phyloP scores from a whole-genome alignment of 306 rosid genomes.

The Potentilla sterilis region DNA sequence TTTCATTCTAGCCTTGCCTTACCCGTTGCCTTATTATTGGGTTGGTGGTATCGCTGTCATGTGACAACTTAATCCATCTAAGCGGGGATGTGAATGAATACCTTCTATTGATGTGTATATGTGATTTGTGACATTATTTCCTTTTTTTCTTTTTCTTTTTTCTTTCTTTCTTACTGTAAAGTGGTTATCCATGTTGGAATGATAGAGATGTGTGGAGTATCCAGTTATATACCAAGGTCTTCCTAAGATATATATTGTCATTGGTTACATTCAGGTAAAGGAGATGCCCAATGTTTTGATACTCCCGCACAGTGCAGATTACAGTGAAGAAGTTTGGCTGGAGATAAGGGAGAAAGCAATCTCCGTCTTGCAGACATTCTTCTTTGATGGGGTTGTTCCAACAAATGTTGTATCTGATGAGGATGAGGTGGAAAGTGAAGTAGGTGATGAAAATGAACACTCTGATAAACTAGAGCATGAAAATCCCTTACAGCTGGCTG shows the following conservation, averaged over 20 bases:
- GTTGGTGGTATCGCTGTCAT: not conserved
- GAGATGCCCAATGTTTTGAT: conserved; percentile 99
- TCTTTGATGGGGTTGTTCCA: conserved; percentile 77
- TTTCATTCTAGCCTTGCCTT: conserved; percentile 1
- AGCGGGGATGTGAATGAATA: not conserved
- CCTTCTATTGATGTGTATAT: not conserved
- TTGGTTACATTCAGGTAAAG: conserved; percentile 69
- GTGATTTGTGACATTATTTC: not conserved
- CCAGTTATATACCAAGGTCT: not conserved
- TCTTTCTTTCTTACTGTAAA: not conserved
- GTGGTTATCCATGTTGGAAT: not conserved
- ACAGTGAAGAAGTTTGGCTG: conserved; percentile 99
- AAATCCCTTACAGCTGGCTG: conserved; percentile 48
- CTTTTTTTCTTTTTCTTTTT: not conserved
- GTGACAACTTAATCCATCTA: not conserved
- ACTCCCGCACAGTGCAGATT: conserved; percentile 99
- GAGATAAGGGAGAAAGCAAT: conserved; percentile 97
- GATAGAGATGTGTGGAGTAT: not conserved
- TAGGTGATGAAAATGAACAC: conserved; percentile 63
- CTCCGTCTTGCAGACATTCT: conserved; percentile 79
- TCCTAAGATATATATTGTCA: conserved; percentile 15
- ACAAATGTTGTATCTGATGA: conserved; percentile 70
- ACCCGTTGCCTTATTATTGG: not conserved
- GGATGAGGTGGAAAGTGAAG: conserved; percentile 68
- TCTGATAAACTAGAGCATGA: conserved; percentile 55